Evolutionary conservation across 2,329 filamentous ascomycete genomes (phyloP).

Genomic region (Colletotrichum limetticola): DNA sequence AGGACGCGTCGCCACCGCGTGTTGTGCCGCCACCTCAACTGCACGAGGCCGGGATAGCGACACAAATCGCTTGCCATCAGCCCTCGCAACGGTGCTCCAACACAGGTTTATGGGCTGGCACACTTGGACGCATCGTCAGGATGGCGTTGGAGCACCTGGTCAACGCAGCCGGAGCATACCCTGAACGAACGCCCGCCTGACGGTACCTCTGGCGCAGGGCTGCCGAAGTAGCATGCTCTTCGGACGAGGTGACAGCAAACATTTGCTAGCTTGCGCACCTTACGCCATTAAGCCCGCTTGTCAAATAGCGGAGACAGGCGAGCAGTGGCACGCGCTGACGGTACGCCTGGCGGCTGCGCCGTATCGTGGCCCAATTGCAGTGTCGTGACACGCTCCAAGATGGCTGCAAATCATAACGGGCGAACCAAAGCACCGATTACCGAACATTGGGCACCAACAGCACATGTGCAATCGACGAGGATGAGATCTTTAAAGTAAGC

Average conservation of each 20-base stretch:
- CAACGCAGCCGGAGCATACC: background rate
- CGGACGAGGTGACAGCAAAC: background rate
- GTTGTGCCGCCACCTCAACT: background rate
- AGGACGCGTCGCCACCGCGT: background rate
- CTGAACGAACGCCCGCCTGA: background rate
- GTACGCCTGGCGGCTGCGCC: background rate
- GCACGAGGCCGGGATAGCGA: background rate
- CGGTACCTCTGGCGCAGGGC: background rate
- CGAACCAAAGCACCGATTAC: background rate
- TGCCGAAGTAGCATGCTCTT: slow-evolving; percentile 5
- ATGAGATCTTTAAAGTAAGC: background rate
- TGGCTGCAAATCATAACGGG: background rate
- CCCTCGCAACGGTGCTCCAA: background rate
- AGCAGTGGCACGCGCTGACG: background rate
- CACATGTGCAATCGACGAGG: background rate
- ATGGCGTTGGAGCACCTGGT: no score
- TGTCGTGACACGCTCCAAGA: no score
- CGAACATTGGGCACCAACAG: background rate
- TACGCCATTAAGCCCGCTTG: background rate
- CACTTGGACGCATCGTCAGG: background rate
- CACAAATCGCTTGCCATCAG: background rate
- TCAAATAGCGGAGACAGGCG: background rate
- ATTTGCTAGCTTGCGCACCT: background rate
- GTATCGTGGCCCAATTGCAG: background rate
- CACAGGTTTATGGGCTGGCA: background rate